These are phyloP conservation scores for Dovyalis caffra DNA, from an alignment of 345 rosid species.

Conservation along the genomic window DNA sequence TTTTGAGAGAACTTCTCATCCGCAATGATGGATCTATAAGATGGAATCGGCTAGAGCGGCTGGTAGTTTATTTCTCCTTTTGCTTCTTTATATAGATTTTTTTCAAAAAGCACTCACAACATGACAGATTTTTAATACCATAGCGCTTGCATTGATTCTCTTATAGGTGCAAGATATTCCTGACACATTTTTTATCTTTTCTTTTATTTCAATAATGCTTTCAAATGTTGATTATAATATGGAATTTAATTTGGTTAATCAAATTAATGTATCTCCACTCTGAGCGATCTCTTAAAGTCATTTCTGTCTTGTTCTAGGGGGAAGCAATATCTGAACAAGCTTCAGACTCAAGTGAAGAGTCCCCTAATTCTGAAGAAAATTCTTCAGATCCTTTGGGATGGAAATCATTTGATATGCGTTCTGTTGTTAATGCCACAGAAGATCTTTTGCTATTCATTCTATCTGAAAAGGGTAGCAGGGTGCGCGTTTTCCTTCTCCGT, in stretches of 20 bases:
- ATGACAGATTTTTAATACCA: background rate
- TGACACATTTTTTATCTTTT: too few species aligned
- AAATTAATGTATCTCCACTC: background rate
- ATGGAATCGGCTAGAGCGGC: slow-evolving; percentile 91
- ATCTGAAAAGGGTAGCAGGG: slow-evolving; percentile 77
- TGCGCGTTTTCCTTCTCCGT: slow-evolving; percentile 69
- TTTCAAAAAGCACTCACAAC: background rate
- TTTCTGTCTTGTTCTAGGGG: slow-evolving; percentile 45
- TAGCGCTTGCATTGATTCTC: background rate
- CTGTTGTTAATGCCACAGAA: slow-evolving; percentile 91
- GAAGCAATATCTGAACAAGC: slow-evolving; percentile 90
- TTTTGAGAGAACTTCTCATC: slow-evolving; percentile 82
- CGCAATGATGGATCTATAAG: slow-evolving; percentile 82
- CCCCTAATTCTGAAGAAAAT: slow-evolving; percentile 25
- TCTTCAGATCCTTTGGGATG: slow-evolving; percentile 44
- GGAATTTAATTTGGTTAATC: background rate
- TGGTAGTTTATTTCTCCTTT: slow-evolving; percentile 46
- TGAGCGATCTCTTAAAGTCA: too few species aligned
- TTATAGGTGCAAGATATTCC: background rate
- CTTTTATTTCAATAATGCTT: too few species aligned
- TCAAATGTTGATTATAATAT: background rate
- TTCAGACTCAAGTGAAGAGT: slow-evolving; percentile 46
- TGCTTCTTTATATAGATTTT: too few species aligned
- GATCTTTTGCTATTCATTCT: slow-evolving; percentile 78
- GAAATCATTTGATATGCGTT: slow-evolving; percentile 81